Evolutionary conservation across 169 alveolate genomes (phyloP).

Genomic region (Ichthyophthirius multifiliis): DNA sequence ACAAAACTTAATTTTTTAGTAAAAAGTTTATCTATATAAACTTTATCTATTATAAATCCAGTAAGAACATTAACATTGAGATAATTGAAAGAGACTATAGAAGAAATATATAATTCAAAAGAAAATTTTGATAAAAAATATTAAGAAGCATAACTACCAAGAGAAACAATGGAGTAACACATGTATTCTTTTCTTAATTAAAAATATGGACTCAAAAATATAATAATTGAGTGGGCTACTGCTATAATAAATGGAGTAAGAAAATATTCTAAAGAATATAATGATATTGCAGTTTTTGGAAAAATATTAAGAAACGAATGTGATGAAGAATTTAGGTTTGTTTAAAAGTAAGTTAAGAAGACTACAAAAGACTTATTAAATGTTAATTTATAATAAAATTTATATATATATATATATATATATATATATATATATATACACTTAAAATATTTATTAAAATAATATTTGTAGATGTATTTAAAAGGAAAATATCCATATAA

Average conservation of each 20-base stretch:
- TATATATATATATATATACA: too few relatives aligned
- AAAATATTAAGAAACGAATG: constrained; percentile 85
- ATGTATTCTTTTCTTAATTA: constrained; percentile 82
- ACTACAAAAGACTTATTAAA: constrained; percentile 72
- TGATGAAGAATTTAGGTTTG: constrained; percentile 85
- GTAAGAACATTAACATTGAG: constrained; percentile 63
- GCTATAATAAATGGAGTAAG: constrained; percentile 77
- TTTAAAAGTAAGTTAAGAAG: constrained; percentile 70
- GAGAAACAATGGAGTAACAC: constrained; percentile 89
- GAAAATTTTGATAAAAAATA: constrained; percentile 73
- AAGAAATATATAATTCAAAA: constrained; percentile 79
- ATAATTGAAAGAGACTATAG: constrained; percentile 78
- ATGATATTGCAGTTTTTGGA: constrained; percentile 84
- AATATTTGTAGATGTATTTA: constrained; percentile 64
- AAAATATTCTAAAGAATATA: constrained; percentile 72
- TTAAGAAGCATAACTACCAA: constrained; percentile 67
- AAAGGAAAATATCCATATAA: constrained; percentile 79
- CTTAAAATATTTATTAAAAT: too few relatives aligned
- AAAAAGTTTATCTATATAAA: too few relatives aligned
- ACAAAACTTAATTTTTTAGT: too few relatives aligned
- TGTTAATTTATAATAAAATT: too few relatives aligned
- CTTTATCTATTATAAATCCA: constrained; percentile 46
- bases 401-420: too few relatives aligned
- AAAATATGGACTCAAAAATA: constrained; percentile 85
- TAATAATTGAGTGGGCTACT: constrained; percentile 87